A percentile compares a stretch with the other conserved stretches of the same genome.
Evolutionary conservation across 371 early-diverging fungal genomes (phyloP).

Genomic region (Parasitella parasitica): DNA sequence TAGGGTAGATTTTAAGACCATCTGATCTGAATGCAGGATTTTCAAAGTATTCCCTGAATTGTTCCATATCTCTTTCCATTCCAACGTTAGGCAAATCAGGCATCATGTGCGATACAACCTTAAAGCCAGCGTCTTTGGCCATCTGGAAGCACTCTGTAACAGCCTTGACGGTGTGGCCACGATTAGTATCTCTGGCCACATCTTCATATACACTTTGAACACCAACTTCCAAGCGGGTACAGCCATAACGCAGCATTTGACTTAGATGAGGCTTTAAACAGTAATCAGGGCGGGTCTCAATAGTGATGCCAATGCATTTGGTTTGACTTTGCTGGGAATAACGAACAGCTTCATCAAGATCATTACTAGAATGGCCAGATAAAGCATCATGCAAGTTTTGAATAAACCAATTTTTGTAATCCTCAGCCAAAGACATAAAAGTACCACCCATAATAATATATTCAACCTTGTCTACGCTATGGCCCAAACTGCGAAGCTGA

Average conservation of each 20-base stretch:
- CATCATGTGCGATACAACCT: constrained; percentile 99
- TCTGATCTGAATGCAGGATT: constrained; percentile 99
- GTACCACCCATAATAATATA: constrained; percentile 99
- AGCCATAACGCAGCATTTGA: constrained; percentile 99
- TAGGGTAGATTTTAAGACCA: constrained; percentile 99
- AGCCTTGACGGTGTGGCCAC: constrained; percentile 99
- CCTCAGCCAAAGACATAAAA: constrained; percentile 97
- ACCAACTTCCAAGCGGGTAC: constrained; percentile 99
- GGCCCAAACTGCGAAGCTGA: constrained; percentile 96
- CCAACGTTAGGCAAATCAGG: constrained; percentile 99
- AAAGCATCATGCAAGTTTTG: constrained; percentile 97
- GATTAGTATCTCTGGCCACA: constrained; percentile 99
- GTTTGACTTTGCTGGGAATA: constrained; percentile 95
- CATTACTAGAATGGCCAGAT: constrained; percentile 87
- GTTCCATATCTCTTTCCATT: constrained; percentile 99
- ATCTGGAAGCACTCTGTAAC: constrained; percentile 98
- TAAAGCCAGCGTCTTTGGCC: constrained; percentile 99
- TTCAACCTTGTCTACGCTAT: constrained; percentile 98
- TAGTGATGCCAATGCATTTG: constrained; percentile 99
- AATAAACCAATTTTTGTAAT: constrained; percentile 98
- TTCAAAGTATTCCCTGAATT: constrained; percentile 99
- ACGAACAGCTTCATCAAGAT: constrained; percentile 97
- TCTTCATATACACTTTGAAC: constrained; percentile 99
- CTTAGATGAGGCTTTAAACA: constrained; percentile 97
- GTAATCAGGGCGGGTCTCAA: constrained; percentile 99